phyloP scores from a whole-genome alignment of 106 monocot species.

The Dendrobium officinale region DNA sequence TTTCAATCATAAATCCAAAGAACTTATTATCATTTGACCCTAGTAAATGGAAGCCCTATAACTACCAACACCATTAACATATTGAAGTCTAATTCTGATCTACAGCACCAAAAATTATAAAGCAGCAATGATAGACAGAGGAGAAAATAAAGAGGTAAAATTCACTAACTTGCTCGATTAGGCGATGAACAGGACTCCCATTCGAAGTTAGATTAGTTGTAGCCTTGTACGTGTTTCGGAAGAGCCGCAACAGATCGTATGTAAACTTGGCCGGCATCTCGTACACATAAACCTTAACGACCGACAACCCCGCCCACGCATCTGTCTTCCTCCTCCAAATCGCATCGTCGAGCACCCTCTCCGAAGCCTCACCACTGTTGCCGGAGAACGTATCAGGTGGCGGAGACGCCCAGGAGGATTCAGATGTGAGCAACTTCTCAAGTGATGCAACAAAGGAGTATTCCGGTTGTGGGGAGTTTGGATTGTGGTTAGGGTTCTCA shows the following conservation, averaged over 20 bases:
- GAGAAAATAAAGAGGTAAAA: not conserved
- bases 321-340: conserved; percentile 45
- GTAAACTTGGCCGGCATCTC: conserved; percentile 92
- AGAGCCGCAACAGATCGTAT: conserved; percentile 71
- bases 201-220: conserved; percentile 81
- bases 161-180: conserved; percentile 69
- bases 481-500: conserved; percentile 4
- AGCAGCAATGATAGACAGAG: not conserved
- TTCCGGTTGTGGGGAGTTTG: conserved; percentile 19
- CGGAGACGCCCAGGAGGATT: not conserved
- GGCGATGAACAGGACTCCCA: conserved; percentile 85
- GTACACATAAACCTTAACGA: conserved; percentile 76
- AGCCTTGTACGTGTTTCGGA: conserved; percentile 50
- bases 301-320: conserved; percentile 22
- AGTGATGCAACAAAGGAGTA: conserved; percentile 74
- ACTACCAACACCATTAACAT: not conserved
- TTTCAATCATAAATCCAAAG: too few relatives aligned
- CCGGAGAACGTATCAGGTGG: not conserved
- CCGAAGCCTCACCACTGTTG: conserved; percentile 9
- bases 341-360: conserved; percentile 33
- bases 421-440: conserved; percentile 58
- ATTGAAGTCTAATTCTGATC: not conserved
- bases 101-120: not conserved
- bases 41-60: too few relatives aligned
- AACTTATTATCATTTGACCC: too few relatives aligned